Conservation (phyloP, 139 green algal genomes). For the Limnomonas spitsbergensis region DNA sequence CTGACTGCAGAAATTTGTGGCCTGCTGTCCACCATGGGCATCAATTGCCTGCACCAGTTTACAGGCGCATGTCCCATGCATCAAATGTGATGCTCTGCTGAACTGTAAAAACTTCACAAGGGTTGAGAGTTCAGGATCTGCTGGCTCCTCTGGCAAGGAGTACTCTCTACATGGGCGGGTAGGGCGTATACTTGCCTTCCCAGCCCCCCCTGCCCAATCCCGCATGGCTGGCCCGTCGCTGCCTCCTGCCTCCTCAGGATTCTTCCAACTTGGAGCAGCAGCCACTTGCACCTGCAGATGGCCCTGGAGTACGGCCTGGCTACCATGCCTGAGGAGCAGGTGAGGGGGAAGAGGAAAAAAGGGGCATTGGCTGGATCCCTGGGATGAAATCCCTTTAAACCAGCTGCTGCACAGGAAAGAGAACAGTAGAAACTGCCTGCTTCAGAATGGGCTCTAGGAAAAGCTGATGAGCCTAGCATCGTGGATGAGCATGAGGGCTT, state of each 20-base stretch:
- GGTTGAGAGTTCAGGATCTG: too few relatives aligned
- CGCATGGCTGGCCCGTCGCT: too few relatives aligned
- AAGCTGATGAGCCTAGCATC: neutral
- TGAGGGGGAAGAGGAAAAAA: neutral
- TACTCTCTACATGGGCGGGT: too few relatives aligned
- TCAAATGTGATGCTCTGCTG: too few relatives aligned
- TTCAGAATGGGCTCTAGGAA: too few relatives aligned
- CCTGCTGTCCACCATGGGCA: neutral
- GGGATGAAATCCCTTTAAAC: neutral
- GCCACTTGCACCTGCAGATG: neutral
- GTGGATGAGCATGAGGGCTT: neutral
- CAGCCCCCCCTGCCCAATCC: too few relatives aligned
- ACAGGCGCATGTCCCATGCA: too few relatives aligned
- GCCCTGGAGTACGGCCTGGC: neutral
- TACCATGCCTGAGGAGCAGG: neutral
- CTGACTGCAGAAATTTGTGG: neutral
- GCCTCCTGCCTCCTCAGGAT: neutral
- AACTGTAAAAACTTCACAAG: too few relatives aligned
- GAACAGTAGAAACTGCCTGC: too few relatives aligned
- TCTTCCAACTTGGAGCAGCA: neutral
- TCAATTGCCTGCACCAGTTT: too few relatives aligned
- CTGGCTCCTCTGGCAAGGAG: too few relatives aligned
- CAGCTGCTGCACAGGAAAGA: neutral
- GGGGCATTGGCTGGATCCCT: neutral
- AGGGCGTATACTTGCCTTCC: too few relatives aligned